These are phyloP conservation scores for Aspergillus wentii DNA, from an alignment of 495 filamentous ascomycete genomes.

Conservation along the genomic window DNA sequence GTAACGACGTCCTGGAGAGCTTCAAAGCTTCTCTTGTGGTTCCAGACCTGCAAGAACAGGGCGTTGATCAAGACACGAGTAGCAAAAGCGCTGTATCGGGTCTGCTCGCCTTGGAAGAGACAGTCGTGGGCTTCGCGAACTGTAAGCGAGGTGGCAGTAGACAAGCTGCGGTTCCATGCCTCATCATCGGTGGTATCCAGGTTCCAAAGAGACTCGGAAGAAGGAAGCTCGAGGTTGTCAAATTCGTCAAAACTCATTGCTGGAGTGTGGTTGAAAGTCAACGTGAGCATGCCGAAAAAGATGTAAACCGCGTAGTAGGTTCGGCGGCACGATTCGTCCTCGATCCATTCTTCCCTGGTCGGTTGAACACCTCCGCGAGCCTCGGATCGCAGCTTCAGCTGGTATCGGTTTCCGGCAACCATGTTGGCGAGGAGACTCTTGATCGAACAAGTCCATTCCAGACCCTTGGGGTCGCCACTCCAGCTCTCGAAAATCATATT, in stretches of 20 bases:
- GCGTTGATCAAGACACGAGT: conserved; percentile 99
- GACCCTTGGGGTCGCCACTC: conserved; percentile 95
- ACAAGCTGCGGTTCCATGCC: conserved; percentile 73
- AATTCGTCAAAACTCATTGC: conserved; percentile 98
- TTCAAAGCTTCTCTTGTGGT: conserved; percentile 94
- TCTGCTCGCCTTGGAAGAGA: conserved; percentile 86
- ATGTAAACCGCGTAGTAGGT: conserved; percentile 99
- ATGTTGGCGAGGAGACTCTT: conserved; percentile 97
- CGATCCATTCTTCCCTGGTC: conserved; percentile 87
- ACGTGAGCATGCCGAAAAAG: conserved; percentile 93
- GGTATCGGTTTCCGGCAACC: conserved; percentile 96
- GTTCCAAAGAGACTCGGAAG: conserved; percentile 93
- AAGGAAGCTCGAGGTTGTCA: conserved; percentile 85
- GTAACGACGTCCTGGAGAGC: conserved; percentile 94
- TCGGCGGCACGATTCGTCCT: conserved; percentile 92
- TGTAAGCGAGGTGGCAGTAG: conserved; percentile 65
- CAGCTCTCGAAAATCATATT: conserved; percentile 99
- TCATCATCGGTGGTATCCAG: conserved; percentile 74
- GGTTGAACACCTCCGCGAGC: conserved; percentile 73
- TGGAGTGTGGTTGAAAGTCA: conserved; percentile 97
- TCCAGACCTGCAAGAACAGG: conserved; percentile 97
- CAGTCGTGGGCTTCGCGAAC: conserved; percentile 93
- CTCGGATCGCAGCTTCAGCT: conserved; percentile 86
- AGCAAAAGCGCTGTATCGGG: conserved; percentile 94
- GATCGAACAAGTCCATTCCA: conserved; percentile 98